Evolutionary conservation across 164 flowering plant species (phyloP), one percentile per base, ranked within the genome.

Genomic region (Houttuynia cordata): DNA sequence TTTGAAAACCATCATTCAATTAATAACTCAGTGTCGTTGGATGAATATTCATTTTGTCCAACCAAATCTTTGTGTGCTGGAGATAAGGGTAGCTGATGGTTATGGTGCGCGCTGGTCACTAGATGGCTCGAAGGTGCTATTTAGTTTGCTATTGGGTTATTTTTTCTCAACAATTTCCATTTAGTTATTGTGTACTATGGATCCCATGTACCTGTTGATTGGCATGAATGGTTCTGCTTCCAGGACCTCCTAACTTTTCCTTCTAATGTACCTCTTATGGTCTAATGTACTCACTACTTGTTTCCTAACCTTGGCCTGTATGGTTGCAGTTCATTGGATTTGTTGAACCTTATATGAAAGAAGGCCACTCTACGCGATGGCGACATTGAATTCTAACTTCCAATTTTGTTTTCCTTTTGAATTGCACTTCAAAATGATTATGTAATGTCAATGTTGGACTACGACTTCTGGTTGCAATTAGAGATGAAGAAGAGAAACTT

Each of bases 21-120:
- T 87, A 24, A 69, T 87, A 24, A 65, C 62, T 59, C 41, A 76
- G 58, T 85, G 83, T 73, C 74, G 81, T 63, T 87, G 94, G 97
- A 62, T 80, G 71, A 90, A 90, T 73, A 59, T 80, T 56, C 88
- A 90, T 70, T 53, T 74, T 58, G 81, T 79, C 61, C 83, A 74
- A 73, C 90, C 88, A 49, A 80, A 87, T 71, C 90, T 77, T 0
- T 65, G 30, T 66, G 91, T 86, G 23, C 80, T 85, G 60, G 97
- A 90, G 77, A 79, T 85, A 58, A 76, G 97, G 71, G 80, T 67
- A 58, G 73, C 69, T 62, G 79, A 78, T 50, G 92, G 97, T 56
- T 84, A 85, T 74, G 95, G 95, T 67, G 97, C 97, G 24, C 71
- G 95, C 22, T 90, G 97, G 97, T 83, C 87, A 50, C 61, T 53